Percentiles rank a stretch among this genome's conserved stretches.
phyloP scores from a whole-genome alignment of 1,139 yeast genomes.

The Meyerozyma athensensis region DNA sequence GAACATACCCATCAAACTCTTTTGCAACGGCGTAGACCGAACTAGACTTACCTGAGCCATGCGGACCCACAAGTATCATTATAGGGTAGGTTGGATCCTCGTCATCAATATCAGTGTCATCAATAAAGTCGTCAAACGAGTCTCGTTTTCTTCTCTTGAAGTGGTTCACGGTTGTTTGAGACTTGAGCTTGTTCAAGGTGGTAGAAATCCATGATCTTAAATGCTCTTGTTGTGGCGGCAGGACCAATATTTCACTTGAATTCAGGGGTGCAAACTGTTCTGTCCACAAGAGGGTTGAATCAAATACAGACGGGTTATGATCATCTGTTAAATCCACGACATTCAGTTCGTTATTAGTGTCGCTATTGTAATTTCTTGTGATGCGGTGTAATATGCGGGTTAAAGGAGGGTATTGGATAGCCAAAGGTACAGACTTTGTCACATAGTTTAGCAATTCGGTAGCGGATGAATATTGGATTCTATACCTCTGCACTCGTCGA shows the following conservation, averaged over 20 bases:
- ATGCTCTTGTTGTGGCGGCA: background rate
- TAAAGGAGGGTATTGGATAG: no score
- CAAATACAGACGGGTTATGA: background rate
- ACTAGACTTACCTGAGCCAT: slow-evolving; percentile 78
- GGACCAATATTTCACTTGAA: background rate
- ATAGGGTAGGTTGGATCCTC: slow-evolving; percentile 49
- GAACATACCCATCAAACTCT: slow-evolving; percentile 65
- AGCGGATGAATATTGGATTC: no score
- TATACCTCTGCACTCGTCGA: no score
- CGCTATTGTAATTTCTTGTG: no score
- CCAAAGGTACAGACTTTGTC: no score
- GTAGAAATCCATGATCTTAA: background rate
- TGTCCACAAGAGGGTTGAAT: background rate
- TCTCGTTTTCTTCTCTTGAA: background rate
- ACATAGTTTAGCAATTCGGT: no score
- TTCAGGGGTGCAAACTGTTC: background rate
- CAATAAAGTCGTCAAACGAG: slow-evolving; percentile 9
- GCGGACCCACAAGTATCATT: slow-evolving; percentile 64
- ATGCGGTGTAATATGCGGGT: no score
- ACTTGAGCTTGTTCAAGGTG: background rate
- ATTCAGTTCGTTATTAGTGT: no score
- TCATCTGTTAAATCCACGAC: slow-evolving; percentile 6
- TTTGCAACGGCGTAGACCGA: slow-evolving; percentile 66
- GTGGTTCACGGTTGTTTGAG: background rate
- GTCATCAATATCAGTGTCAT: slow-evolving; percentile 23